These are phyloP conservation scores for Diaporthe capsici DNA, from an alignment of 2,329 filamentous ascomycete species.

Conservation along the genomic window DNA sequence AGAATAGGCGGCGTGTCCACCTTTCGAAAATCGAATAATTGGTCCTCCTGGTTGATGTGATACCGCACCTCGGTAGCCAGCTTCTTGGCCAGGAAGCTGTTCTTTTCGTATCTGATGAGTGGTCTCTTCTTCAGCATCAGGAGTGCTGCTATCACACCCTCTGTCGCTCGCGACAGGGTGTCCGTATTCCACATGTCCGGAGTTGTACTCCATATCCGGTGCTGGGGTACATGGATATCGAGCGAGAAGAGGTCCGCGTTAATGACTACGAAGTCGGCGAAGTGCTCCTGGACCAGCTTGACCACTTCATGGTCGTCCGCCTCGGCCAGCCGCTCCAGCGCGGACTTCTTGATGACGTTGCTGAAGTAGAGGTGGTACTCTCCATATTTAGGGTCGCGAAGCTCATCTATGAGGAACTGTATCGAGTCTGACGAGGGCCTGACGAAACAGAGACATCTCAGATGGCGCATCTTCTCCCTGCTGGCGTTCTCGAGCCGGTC, in stretches of 20 bases:
- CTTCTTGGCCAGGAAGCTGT: constrained; percentile 91
- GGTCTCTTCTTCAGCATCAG: constrained; percentile 97
- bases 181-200: constrained; percentile 94
- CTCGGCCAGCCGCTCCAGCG: constrained; percentile 92
- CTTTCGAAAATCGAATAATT: constrained; percentile 95
- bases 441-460: constrained; percentile 93
- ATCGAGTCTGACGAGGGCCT: constrained; percentile 93
- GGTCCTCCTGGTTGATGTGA: constrained; percentile 93
- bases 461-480: constrained; percentile 97
- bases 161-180: constrained; percentile 86
- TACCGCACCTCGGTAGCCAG: constrained; percentile 93
- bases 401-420: constrained; percentile 93
- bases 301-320: constrained; percentile 98
- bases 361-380: constrained; percentile 98
- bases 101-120: constrained; percentile 92
- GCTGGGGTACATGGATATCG: constrained; percentile 78
- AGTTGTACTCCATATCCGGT: constrained; percentile 83
- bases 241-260: constrained; percentile 94
- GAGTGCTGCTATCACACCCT: constrained; percentile 87
- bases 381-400: constrained; percentile 95
- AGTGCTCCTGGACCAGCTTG: constrained; percentile 93
- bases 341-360: constrained; percentile 97
- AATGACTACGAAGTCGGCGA: constrained; percentile 94
- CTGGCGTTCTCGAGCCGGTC: constrained; percentile 92
- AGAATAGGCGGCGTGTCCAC: constrained; percentile 95